Evolutionary conservation across 768 basidiomycete species (phyloP), one percentile per base, ranked within the genome.

Genomic region (Phylloporus sp.): DNA sequence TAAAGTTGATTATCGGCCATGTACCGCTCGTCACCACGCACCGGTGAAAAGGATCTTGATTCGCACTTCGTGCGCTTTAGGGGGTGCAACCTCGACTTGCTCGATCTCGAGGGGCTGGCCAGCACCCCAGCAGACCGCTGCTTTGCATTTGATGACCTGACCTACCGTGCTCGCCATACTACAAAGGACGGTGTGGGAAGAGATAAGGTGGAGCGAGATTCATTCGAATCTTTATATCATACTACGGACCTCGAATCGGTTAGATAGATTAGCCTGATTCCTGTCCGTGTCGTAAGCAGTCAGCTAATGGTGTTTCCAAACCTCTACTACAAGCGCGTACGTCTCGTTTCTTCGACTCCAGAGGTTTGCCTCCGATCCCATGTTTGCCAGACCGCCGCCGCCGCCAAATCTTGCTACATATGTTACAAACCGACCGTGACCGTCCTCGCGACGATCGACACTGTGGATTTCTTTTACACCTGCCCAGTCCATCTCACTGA

Each of bases 101-200:
- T 98, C 95, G 59, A 97, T 71, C 61, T 84, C 81, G 52, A 98
- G 79, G 38, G 79, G 79, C 66, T 91, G 78, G 55, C 86, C 87
- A 11, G 94, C 92, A 44, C 77, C 90, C 96, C 95, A 99, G 67
- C 92, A 95, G 48, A 99, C 84, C 31, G 90, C 90, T 27, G 91
- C 94, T 67, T 91, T 95, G 75, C 95, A 78, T 62, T 80, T 79
- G 82, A 95, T 73, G 66, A 68, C 65, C 66, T 88, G 83, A 53
- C 92, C 91, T 57, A 67, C 72, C 38, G 89, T 91, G 52, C 71
- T 72, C 31, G 85, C 80, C 89, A 91, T 93, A 50, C 44, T 54
- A 38, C 9, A 23, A 14, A n/a, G n/a, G 53, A 57, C 41, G 48
- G 44, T 40, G 59, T 55, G 62, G 51, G 53, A 57, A 53, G 46